A percentile compares a stretch with the other conserved stretches of the same genome.
phyloP scores from a whole-genome alignment of 306 rosid genomes.

The Corylus avellana region DNA sequence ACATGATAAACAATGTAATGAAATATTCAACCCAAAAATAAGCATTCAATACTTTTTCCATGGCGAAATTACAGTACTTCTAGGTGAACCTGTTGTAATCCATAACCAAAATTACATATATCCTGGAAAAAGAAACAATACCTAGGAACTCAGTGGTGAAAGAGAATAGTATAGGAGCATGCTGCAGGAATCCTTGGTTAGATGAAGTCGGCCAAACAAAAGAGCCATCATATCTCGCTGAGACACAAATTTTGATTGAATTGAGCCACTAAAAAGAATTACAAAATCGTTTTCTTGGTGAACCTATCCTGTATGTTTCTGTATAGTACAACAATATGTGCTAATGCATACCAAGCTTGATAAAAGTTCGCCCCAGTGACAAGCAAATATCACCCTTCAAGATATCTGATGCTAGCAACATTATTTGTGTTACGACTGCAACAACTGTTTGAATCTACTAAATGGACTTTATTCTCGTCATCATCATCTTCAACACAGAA shows the following conservation, averaged over 20 bases:
- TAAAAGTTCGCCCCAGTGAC: conserved; percentile 39
- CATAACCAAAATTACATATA: background rate
- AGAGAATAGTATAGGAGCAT: too few relatives aligned
- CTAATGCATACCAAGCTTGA: conserved; percentile 34
- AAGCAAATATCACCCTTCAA: conserved; percentile 54
- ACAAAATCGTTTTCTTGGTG: conserved; percentile 37
- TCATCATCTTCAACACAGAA: conserved; percentile 35
- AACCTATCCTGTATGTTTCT: conserved; percentile 32
- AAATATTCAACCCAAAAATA: background rate
- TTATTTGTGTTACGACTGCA: conserved; percentile 32
- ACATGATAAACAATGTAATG: too few relatives aligned
- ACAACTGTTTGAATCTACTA: conserved; percentile 38
- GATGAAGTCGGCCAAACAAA: conserved; percentile 16
- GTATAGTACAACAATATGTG: conserved; percentile 57
- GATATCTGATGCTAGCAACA: conserved; percentile 37
- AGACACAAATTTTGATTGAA: conserved; percentile 21
- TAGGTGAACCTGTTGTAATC: background rate
- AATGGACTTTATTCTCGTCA: conserved; percentile 51
- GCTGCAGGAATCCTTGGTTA: background rate
- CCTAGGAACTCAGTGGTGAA: too few relatives aligned
- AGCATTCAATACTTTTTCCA: background rate
- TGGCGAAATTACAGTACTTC: background rate
- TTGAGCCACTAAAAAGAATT: conserved; percentile 35
- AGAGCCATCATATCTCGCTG: conserved; percentile 1
- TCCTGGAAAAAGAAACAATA: background rate